Conservation (phyloP, 108 stramenopile species). For the Nitzschia putrida region DNA sequence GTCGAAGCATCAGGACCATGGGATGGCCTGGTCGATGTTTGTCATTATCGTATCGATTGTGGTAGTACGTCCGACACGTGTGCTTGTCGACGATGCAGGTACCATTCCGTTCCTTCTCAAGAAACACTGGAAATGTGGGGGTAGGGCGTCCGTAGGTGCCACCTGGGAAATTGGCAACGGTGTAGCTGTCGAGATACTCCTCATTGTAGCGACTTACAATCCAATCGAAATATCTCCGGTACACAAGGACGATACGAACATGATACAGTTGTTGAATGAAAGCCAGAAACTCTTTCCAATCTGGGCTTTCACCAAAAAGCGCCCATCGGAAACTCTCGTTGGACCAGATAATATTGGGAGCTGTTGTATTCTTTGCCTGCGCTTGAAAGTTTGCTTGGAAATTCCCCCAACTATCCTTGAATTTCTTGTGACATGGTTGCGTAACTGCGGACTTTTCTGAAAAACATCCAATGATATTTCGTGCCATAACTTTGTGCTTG, state of each 20-base stretch:
- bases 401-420: not conserved
- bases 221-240: slow-evolving; percentile 22
- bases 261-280: not conserved
- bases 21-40: not conserved
- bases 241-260: slow-evolving; percentile 1
- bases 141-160: not conserved
- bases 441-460: too few relatives aligned
- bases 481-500: not conserved
- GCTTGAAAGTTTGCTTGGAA: not conserved
- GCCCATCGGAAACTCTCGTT: slow-evolving; percentile 18
- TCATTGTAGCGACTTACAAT: slow-evolving; percentile 12
- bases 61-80: not conserved
- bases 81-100: not conserved
- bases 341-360: slow-evolving; percentile 15
- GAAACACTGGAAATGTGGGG: slow-evolving; percentile 3
- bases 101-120: not conserved
- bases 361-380: not conserved
- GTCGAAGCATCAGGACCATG: slow-evolving; percentile 10
- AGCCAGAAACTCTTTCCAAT: slow-evolving; percentile 13
- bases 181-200: not conserved
- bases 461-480: too few relatives aligned
- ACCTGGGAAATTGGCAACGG: not conserved
- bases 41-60: not conserved
- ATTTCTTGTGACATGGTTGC: slow-evolving; percentile 3
- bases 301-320: not conserved